phyloP scores from a whole-genome alignment of 2,329 filamentous ascomycete species.

The Botryotinia globosa region DNA sequence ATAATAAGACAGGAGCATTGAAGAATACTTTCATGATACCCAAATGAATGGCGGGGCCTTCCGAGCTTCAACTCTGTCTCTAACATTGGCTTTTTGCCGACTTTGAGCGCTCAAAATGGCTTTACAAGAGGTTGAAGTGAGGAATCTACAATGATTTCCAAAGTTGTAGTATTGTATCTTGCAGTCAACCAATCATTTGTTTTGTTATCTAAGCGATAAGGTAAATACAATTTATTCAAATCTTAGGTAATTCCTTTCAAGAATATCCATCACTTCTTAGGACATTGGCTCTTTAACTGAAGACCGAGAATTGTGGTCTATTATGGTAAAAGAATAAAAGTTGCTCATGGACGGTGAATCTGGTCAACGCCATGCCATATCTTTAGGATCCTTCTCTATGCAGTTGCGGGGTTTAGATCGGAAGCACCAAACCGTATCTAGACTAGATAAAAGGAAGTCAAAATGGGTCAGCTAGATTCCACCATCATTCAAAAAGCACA shows the following conservation, averaged over 20 bases:
- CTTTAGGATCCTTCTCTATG: background rate
- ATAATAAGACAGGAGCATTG: background rate
- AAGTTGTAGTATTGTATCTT: background rate
- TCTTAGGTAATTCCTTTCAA: too few relatives aligned
- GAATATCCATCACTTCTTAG: background rate
- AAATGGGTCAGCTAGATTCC: background rate
- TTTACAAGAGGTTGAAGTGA: background rate
- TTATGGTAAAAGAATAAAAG: too few relatives aligned
- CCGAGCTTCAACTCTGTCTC: background rate
- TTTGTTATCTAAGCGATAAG: background rate
- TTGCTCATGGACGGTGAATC: background rate
- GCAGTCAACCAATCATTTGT: too few relatives aligned
- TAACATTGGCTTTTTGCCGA: background rate
- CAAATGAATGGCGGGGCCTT: background rate
- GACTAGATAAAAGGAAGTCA: background rate
- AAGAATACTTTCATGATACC: too few relatives aligned
- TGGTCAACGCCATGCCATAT: background rate
- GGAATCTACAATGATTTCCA: background rate
- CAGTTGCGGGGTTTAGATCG: constrained; percentile 6
- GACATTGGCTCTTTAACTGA: background rate
- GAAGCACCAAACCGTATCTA: constrained; percentile 3
- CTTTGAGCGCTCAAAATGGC: background rate
- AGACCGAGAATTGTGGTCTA: too few relatives aligned
- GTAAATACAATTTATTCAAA: background rate
- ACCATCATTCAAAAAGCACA: background rate